Evolutionary conservation across 148 eudicot species (phyloP), one percentile per base, ranked within the genome.

Genomic region (Persicaria tinctoria): DNA sequence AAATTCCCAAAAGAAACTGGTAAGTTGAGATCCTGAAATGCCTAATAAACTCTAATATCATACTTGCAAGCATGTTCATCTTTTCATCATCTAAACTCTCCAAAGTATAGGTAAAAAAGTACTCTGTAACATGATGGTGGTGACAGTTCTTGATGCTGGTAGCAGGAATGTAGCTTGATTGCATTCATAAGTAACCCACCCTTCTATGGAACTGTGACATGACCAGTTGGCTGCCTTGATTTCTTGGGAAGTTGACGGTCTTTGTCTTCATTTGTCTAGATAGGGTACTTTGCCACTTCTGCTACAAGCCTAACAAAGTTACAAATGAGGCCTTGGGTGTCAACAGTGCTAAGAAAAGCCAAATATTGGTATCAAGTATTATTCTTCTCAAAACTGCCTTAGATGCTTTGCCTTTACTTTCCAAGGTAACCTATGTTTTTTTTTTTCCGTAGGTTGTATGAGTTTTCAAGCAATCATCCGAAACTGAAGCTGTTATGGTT

Each of bases 1-100:
- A 96, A 92, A 83, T 96, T 92, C 83, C 97, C 99, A 14, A 96
- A 96, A 85, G 99, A 96, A 88, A 90, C 97, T 72, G 99, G 99
- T 92, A 86, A 77, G 82, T 68, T 57, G 14, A 46, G 13, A 60
- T 60, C 5, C 13, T 13, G 8, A 27, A 60, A 60, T 11, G 13
- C 68, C 68, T 60, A 27, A 27, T 60, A 27, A 20, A 27, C 68
- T 23, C 11, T 23, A 60, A 23, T 2, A 17, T 27, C 27, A 56
- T 56, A 56, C 9, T 56, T 56, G 62, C 27, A 56, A 56, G 9
- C 41, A 60, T 20, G 66, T 60, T 60, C 66, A 60, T 20, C 13
- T 8, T 27, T 60, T 60, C 66, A 60, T 20, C 13, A 20, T 27
- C 41, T 60, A 23, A 20, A 17, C 5, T 17, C 27, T 57, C 63